Conservation (phyloP, 2,329 filamentous ascomycete genomes). For the Alternaria triticina region DNA sequence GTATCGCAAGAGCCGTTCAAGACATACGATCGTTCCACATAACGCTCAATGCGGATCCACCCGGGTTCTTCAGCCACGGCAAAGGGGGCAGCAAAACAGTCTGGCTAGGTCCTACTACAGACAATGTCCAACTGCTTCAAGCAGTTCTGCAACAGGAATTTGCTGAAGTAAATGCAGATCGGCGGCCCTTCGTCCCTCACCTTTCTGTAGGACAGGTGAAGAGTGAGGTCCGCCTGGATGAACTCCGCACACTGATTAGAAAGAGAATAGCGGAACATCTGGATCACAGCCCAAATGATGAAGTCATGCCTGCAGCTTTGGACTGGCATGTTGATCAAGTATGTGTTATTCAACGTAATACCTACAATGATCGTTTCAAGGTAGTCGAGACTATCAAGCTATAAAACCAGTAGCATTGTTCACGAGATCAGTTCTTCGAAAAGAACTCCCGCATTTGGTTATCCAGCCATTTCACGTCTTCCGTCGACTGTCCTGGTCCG, state of each 20-base stretch:
- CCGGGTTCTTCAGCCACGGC: slow-evolving; percentile 23
- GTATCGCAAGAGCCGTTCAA: slow-evolving; percentile 27
- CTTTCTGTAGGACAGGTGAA: slow-evolving; percentile 35
- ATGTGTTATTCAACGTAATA: slow-evolving; percentile 35
- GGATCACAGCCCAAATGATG: background rate
- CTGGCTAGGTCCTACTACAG: slow-evolving; percentile 29
- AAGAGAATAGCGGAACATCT: slow-evolving; percentile 14
- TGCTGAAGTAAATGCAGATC: slow-evolving; percentile 27
- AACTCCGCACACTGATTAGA: slow-evolving; percentile 22
- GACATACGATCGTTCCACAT: slow-evolving; percentile 25
- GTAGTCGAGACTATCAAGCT: slow-evolving; percentile 26
- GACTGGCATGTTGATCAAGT: slow-evolving; percentile 36
- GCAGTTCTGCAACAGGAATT: slow-evolving; percentile 36
- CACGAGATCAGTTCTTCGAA: slow-evolving; percentile 23
- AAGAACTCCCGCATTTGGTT: slow-evolving; percentile 64
- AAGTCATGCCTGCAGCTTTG: slow-evolving; percentile 10
- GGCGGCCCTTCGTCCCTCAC: slow-evolving; percentile 32
- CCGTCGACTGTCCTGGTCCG: slow-evolving; percentile 73
- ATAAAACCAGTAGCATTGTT: slow-evolving; percentile 2
- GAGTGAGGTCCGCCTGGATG: slow-evolving; percentile 13
- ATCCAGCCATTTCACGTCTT: slow-evolving; percentile 76
- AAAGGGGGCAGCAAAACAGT: slow-evolving; percentile 30
- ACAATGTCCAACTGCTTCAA: slow-evolving; percentile 26
- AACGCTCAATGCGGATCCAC: slow-evolving; percentile 25
- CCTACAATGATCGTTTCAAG: slow-evolving; percentile 32